A percentile compares a stretch with the other conserved stretches of the same genome.
phyloP scores from a whole-genome alignment of 2,329 filamentous ascomycete species.

The Parafenestella ontariensis region DNA sequence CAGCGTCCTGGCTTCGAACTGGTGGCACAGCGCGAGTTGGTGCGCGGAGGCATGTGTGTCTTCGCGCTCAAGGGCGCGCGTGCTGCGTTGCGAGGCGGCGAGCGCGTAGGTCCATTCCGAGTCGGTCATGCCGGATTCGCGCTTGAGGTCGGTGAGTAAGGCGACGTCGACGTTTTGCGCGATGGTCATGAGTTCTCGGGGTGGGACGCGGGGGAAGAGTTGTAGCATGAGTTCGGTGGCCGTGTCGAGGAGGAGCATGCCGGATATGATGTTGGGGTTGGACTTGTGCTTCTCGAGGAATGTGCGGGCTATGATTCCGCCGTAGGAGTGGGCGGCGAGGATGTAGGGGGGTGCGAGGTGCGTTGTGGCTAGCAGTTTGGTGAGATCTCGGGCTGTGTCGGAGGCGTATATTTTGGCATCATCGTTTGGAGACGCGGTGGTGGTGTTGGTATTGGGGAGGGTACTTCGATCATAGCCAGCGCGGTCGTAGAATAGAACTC shows the following conservation, averaged over 20 bases:
- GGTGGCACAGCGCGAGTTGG: constrained; percentile 1
- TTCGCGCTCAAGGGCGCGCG: not conserved
- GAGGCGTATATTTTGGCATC: constrained; percentile 4
- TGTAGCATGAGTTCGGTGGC: constrained; percentile 18
- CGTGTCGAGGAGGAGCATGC: constrained; percentile 7
- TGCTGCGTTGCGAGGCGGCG: not conserved
- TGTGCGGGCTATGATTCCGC: constrained; percentile 11
- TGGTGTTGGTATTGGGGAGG: constrained; percentile 2
- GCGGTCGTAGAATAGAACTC: constrained; percentile 18
- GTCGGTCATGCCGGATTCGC: constrained; percentile 10
- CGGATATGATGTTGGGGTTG: not conserved
- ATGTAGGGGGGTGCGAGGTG: constrained; percentile 11
- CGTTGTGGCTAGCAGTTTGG: constrained; percentile 3
- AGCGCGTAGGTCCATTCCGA: constrained; percentile 9
- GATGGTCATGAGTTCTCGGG: constrained; percentile 1
- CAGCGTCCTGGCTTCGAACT: constrained; percentile 8
- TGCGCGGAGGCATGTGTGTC: constrained; percentile 12
- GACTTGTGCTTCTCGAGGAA: constrained; percentile 5
- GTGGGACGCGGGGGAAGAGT: constrained; percentile 8
- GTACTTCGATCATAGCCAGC: constrained; percentile 16
- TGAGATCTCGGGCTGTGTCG: constrained; percentile 11
- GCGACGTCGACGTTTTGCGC: constrained; percentile 9
- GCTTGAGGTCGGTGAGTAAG: constrained; percentile 8
- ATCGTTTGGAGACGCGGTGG: not conserved
- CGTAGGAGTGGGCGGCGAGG: constrained; percentile 11